A percentile compares a stretch with the other conserved stretches of the same genome.
Evolutionary conservation across 208 protist genomes (phyloP).

Genomic region (Trypanosoma caninum): DNA sequence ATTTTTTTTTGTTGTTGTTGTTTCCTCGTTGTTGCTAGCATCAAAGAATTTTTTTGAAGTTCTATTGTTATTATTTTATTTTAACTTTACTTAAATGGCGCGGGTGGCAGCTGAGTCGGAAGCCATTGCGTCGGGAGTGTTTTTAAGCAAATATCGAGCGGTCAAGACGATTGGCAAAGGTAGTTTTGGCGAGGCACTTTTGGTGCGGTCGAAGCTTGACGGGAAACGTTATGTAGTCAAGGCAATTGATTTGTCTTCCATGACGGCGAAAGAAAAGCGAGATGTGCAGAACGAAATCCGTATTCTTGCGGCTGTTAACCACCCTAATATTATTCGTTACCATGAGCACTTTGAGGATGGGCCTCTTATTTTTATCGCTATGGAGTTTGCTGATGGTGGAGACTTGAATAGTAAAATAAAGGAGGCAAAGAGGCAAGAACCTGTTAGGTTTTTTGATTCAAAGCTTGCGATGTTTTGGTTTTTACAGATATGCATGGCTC

Average conservation of each 20-base stretch:
- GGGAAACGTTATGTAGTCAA: constrained; percentile 92
- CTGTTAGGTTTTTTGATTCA: constrained; percentile 70
- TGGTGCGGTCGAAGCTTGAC: constrained; percentile 85
- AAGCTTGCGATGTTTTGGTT: constrained; percentile 91
- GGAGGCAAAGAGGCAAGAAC: constrained; percentile 78
- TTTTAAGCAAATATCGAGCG: constrained; percentile 81
- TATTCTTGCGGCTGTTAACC: constrained; percentile 86
- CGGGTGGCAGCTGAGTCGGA: constrained; percentile 66
- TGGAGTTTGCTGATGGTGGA: constrained; percentile 92
- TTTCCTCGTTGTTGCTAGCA: too few relatives aligned
- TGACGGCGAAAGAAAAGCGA: constrained; percentile 89
- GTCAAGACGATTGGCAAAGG: constrained; percentile 91
- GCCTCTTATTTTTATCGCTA: constrained; percentile 89
- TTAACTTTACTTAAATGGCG: constrained; percentile 36
- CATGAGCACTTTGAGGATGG: constrained; percentile 87
- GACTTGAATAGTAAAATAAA: constrained; percentile 88
- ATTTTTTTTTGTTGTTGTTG: too few relatives aligned
- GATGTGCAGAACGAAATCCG: constrained; percentile 92
- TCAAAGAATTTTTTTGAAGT: too few relatives aligned
- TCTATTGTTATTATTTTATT: constrained; percentile 7
- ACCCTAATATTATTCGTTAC: constrained; percentile 93
- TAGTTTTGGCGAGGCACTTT: constrained; percentile 90
- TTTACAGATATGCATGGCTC: constrained; percentile 86
- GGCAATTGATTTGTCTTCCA: constrained; percentile 83
- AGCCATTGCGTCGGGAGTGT: constrained; percentile 77